phyloP scores from a whole-genome alignment of 345 rosid species.

The Eucalyptus shirleyi region DNA sequence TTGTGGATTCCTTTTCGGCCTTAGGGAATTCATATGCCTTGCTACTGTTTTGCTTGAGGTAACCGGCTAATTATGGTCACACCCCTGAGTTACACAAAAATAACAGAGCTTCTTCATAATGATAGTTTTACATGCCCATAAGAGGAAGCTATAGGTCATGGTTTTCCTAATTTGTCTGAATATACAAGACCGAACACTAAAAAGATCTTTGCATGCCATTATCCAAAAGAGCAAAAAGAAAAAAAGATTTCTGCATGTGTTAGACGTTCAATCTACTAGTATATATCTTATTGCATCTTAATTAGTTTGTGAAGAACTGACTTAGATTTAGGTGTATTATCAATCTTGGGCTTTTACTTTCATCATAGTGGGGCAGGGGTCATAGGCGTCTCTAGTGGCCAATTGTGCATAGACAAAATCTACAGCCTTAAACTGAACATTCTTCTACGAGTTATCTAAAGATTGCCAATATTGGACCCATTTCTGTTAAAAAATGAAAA shows the following conservation, averaged over 20 bases:
- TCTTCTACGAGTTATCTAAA: not conserved
- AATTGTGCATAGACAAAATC: too few species aligned
- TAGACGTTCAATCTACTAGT: not conserved
- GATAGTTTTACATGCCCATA: not conserved
- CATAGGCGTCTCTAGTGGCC: too few species aligned
- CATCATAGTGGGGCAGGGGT: too few species aligned
- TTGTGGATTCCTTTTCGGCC: not conserved
- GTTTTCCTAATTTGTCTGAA: not conserved
- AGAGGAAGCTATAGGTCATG: not conserved
- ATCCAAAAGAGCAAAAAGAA: not conserved
- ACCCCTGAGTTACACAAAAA: not conserved
- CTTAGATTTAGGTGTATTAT: not conserved
- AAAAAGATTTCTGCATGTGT: not conserved
- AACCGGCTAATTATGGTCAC: not conserved
- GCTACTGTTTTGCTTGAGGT: not conserved
- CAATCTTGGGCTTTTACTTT: not conserved
- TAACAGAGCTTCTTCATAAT: not conserved
- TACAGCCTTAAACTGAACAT: too few species aligned
- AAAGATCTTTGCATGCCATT: not conserved
- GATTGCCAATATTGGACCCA: not conserved
- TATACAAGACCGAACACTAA: not conserved
- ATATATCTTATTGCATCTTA: not conserved
- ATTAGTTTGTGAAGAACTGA: not conserved
- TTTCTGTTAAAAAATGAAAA: not conserved
- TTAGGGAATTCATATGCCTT: not conserved